Conservation (phyloP, 805 yeast genomes). For the Saccharomyces mikatae region DNA sequence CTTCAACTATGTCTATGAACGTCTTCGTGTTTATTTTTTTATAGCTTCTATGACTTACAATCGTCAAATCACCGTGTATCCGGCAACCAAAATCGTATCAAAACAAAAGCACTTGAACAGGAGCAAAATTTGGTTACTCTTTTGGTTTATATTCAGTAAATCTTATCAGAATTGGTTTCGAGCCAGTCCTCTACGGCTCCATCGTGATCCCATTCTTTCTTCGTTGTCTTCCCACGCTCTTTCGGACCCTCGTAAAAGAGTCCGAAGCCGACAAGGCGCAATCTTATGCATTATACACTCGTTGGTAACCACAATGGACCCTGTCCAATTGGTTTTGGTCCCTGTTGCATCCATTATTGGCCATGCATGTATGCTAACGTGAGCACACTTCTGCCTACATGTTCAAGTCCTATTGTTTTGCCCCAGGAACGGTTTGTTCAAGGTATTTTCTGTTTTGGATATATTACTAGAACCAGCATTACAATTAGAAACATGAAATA, state of each 20-base stretch:
- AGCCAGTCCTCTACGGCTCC: not conserved
- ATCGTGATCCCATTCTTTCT: not conserved
- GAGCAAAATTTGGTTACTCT: not conserved
- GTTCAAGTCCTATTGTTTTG: too few species aligned
- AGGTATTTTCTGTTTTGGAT: not conserved
- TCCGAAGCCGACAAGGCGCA: not conserved
- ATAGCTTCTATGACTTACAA: not conserved
- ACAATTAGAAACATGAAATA: not conserved
- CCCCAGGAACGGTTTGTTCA: not conserved
- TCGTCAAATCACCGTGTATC: not conserved
- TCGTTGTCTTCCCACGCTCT: not conserved
- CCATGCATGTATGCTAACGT: not conserved
- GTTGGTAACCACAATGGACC: not conserved
- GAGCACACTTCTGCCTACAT: not conserved
- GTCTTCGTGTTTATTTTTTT: not conserved
- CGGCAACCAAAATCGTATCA: not conserved
- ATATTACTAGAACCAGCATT: not conserved
- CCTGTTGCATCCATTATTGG: not conserved
- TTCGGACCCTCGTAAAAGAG: not conserved
- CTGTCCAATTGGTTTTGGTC: not conserved
- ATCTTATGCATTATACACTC: not conserved
- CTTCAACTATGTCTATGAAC: not conserved
- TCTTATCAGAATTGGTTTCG: not conserved
- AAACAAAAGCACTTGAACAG: not conserved
- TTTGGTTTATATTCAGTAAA: not conserved